phyloP scores from a whole-genome alignment of 2,329 filamentous ascomycete species.

The Diaporthe humulicola region DNA sequence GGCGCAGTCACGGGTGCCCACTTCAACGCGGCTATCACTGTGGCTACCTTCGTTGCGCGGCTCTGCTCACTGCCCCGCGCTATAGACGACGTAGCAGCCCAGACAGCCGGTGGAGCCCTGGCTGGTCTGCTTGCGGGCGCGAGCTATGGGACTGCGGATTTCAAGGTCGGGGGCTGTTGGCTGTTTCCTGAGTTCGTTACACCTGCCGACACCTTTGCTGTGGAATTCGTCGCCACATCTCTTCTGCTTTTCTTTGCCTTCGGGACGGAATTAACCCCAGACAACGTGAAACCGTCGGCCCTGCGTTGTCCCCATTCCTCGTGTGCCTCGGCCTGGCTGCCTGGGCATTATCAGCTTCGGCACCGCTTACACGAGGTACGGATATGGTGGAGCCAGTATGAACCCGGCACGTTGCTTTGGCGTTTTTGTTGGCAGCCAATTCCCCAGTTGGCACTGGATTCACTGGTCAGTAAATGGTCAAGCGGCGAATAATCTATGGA shows the following conservation, averaged over 20 bases:
- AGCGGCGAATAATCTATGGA: neutral
- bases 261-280: neutral
- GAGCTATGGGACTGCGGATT: neutral
- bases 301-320: neutral
- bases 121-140: neutral
- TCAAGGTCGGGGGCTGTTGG: conserved; percentile 3
- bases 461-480: neutral
- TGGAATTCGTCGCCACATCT: neutral
- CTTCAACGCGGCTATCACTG: neutral
- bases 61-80: neutral
- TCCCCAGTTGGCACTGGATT: neutral
- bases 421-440: neutral
- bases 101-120: neutral
- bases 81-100: neutral
- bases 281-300: neutral
- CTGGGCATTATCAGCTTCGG: neutral
- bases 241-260: neutral
- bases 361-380: neutral
- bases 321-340: neutral
- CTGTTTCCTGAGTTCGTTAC: neutral
- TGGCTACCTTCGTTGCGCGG: neutral
- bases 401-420: neutral
- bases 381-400: neutral
- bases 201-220: neutral
- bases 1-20: neutral